Conservation (phyloP, 139 green algal genomes). For the Chlorella sorokiniana region DNA sequence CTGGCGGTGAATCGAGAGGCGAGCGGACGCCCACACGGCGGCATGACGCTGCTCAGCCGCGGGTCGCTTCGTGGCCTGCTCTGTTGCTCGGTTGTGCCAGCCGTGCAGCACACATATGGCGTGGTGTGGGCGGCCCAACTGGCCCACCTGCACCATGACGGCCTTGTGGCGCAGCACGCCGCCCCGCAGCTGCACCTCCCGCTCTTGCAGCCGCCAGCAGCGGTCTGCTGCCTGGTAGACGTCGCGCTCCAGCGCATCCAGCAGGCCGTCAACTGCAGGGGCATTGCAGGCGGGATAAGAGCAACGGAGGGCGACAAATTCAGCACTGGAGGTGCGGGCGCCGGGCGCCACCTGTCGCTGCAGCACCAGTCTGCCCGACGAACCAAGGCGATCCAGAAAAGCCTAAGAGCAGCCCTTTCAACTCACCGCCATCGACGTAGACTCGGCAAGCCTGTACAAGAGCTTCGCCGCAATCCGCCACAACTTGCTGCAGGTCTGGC, state of each 20-base stretch:
- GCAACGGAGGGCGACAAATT: not conserved
- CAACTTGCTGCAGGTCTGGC: not conserved
- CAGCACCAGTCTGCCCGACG: not conserved
- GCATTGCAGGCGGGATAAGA: too few species aligned
- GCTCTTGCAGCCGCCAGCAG: conserved; percentile 21
- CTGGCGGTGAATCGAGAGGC: not conserved
- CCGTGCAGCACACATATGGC: not conserved
- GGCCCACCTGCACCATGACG: conserved; percentile 4
- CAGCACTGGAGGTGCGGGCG: not conserved
- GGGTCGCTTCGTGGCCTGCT: not conserved
- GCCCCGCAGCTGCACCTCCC: conserved; percentile 11
- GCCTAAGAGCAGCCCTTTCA: not conserved
- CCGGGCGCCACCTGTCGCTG: not conserved
- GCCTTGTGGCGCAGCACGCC: conserved; percentile 7
- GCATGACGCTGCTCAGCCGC: not conserved
- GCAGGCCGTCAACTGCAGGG: conserved; percentile 7
- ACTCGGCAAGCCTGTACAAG: not conserved
- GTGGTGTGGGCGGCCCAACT: not conserved
- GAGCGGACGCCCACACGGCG: not conserved
- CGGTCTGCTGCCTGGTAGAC: conserved; percentile 6
- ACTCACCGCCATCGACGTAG: not conserved
- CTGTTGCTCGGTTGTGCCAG: too few species aligned
- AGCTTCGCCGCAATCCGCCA: not conserved
- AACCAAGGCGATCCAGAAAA: not conserved
- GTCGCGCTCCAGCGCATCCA: conserved; percentile 16